Percentiles rank a stretch among this genome's conserved stretches.
Conservation (phyloP, 2,329 filamentous ascomycete species). For the Nannizziopsis arthrosporioides region DNA sequence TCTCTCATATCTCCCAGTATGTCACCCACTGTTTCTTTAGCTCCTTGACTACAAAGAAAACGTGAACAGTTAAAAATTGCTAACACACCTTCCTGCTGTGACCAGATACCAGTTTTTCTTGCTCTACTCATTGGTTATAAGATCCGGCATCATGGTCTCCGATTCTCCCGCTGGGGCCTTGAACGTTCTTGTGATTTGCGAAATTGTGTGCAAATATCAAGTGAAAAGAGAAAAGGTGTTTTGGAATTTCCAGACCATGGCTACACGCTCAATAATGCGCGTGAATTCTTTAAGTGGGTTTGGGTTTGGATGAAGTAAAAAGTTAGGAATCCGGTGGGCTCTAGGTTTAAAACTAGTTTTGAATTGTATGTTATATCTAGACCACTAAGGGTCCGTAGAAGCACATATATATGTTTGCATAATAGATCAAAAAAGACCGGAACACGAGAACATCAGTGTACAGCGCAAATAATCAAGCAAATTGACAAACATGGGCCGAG, state of each 20-base stretch:
- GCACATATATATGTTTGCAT: no score
- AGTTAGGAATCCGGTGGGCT: background rate
- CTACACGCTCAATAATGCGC: slow-evolving; percentile 24
- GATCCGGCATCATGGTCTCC: slow-evolving; percentile 28
- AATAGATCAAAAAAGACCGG: no score
- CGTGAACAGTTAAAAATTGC: background rate
- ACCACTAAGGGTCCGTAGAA: no score
- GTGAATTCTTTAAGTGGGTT: slow-evolving; percentile 25
- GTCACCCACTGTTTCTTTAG: slow-evolving; percentile 12
- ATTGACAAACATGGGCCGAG: no score
- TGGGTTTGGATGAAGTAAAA: slow-evolving; percentile 31
- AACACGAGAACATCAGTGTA: no score
- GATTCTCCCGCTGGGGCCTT: slow-evolving; percentile 25
- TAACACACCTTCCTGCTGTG: background rate
- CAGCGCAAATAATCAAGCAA: no score
- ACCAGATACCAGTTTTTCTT: slow-evolving; percentile 29
- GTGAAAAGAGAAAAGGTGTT: slow-evolving; percentile 24
- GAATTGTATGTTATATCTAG: no score
- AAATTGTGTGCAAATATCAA: slow-evolving; percentile 29
- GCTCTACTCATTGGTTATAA: slow-evolving; percentile 30
- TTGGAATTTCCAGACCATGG: slow-evolving; percentile 28
- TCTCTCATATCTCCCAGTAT: slow-evolving; percentile 33
- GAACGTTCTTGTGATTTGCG: slow-evolving; percentile 28
- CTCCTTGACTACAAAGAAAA: background rate
- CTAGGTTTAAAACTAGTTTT: no score